Base-by-base conservation (phyloP, 1,139 yeast species). In the Candida gigantensis region DNA sequence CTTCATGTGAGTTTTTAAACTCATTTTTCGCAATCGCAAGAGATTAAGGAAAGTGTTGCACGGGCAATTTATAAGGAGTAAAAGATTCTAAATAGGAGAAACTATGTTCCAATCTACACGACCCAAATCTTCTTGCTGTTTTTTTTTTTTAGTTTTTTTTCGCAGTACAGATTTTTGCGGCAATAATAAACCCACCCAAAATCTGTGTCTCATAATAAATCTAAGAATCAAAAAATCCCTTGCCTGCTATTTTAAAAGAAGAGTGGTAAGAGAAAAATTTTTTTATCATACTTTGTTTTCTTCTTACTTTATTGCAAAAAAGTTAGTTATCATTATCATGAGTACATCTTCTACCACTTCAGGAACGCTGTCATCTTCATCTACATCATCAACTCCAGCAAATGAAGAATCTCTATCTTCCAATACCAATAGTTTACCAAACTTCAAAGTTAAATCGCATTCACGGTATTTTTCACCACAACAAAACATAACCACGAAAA, bases 391-490 rank as follows among this genome's bases (percentile, higher is more conserved):
- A 5, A 10, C 13, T 10, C 11, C 25, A 4, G 13, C 12, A 12
- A 23, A 23, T 23, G 25, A 23, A 23, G 25, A 23, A n/a, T 23
- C 25, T n/a, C 8, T 4, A 9, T 23, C 25, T 3, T 6, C 25
- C 11, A 23, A 4, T 23, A 23, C 25, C 11, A 23, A 4, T 23
- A 23, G 25, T 23, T 12, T n/a, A 23, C 25, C 9, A 23, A 23
- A 23, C n/a, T 23, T 23, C 13, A 23, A 5, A 5, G 15, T 28
- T 2, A 28, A 28, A 20, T 11, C 32, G 9, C 27, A 34, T 11
- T 21, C 37, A 19, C 16, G 37, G 16, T 34, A 34, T 23, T 33
- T 23, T 13, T 19, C 32, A 8, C 27, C 24, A 10, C 12, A 13
- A 8, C 16, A 9, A 9, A 13, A 24, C 6, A 15, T 36, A 10